Base-by-base conservation (phyloP, 2,329 filamentous ascomycete species). In the Paramyrothecium roridum region DNA sequence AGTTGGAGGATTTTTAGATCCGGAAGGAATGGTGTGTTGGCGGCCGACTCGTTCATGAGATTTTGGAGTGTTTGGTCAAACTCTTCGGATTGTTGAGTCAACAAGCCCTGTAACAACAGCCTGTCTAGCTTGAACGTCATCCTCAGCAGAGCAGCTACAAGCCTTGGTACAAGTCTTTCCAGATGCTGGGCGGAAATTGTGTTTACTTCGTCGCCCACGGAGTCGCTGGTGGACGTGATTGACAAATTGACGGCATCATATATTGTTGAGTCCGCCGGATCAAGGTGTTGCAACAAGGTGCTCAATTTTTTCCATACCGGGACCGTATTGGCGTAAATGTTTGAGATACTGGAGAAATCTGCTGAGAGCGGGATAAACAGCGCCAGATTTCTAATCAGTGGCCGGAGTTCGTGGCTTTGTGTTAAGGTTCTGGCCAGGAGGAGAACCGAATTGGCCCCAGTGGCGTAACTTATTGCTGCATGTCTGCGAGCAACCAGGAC, bases 381-480 rank as follows among this genome's bases (percentile, higher is more conserved):
- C 46, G 54, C 54, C 19, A 55, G 3, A 48, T 52, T 52, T 40
- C 50, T 52, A 23, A 55, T 52, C 3, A 55, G 54, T 16, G 54
- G 49, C 43, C 50, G 50, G 20, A 55, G 45, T 43, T 55, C 49
- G 43, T 37, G 49, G 20, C 52, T 55, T 23, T 55, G 48, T 33
- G 46, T 26, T 16, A 55, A 43, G 10, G 54, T 20, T n/a, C 54
- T 49, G 26, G 50, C 33, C 23, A 55, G 43, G 10, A 52, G 23
- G n/a, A 48, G 48, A 37, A 55, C 19, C 23, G 26, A 52, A 6
- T 47, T 45, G 16, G 49, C 49, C 3, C 54, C 19, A 30, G 37
- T 16, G 20, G 37, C 50, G 45, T 47, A 30, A 40, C 34, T 33
- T 16, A 4, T 48, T 43, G 19, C n/a, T 19, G n/a, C 20, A 48